These are phyloP conservation scores for Mrakia hoshinonis DNA, from an alignment of 768 basidiomycete species.

Conservation along the genomic window DNA sequence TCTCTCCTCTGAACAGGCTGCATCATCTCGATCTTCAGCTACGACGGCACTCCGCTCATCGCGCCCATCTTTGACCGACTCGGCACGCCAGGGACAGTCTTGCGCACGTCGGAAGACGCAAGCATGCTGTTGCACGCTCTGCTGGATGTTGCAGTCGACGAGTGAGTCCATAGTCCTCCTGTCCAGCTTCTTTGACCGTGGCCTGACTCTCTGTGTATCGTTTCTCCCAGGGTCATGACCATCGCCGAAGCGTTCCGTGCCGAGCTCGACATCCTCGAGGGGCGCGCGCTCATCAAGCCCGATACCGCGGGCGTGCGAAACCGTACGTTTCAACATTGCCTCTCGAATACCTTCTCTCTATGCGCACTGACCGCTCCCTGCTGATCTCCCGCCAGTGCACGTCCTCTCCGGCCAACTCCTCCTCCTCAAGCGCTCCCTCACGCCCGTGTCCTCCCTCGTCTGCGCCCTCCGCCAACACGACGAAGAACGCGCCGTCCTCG, in stretches of 20 bases:
- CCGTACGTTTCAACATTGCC: background rate
- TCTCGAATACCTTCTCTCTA: background rate
- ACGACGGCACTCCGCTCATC: constrained; percentile 44
- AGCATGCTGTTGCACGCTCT: constrained; percentile 62
- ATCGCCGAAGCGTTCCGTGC: constrained; percentile 50
- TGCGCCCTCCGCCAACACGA: constrained; percentile 64
- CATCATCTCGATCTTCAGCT: constrained; percentile 53
- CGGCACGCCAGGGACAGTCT: constrained; percentile 51
- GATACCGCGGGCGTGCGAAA: constrained; percentile 15
- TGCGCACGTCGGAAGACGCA: constrained; percentile 57
- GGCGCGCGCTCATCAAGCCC: constrained; percentile 18
- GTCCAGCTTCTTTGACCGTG: no score
- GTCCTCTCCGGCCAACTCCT: constrained; percentile 67
- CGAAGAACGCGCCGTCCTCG: constrained; percentile 56
- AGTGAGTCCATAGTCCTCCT: constrained; percentile 29
- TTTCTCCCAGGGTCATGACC: constrained; percentile 45
- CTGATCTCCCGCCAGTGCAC: constrained; percentile 50
- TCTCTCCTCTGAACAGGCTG: constrained; percentile 46
- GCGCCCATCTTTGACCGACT: constrained; percentile 55
- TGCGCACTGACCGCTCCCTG: background rate
- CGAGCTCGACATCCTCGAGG: constrained; percentile 18
- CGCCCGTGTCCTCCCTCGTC: constrained; percentile 60
- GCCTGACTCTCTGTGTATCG: no score
- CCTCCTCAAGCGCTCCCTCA: constrained; percentile 62
- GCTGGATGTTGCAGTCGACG: constrained; percentile 63